phyloP scores from a whole-genome alignment of 139 green algal species.

The Limnomonas spitsbergensis region DNA sequence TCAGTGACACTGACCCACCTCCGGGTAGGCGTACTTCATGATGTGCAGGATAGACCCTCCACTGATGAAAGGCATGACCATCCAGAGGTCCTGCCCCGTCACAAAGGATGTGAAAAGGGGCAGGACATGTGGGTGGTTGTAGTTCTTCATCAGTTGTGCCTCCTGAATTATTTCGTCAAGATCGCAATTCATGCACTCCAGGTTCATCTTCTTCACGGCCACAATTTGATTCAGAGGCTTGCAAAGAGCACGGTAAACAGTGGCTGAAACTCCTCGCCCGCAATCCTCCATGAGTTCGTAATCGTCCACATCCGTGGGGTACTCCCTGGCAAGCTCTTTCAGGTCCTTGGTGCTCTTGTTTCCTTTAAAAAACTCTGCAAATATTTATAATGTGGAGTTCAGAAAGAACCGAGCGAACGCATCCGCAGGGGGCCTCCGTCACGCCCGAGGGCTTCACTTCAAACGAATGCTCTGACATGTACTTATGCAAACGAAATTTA shows the following conservation, averaged over 20 bases:
- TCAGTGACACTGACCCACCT: conserved; percentile 50
- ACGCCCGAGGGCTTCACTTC: no score
- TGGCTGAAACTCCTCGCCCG: conserved; percentile 88
- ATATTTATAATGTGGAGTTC: no score
- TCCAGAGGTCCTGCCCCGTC: conserved; percentile 84
- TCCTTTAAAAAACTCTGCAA: no score
- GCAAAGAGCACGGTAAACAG: conserved; percentile 49
- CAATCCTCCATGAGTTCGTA: conserved; percentile 94
- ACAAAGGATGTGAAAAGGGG: conserved; percentile 91
- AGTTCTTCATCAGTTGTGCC: conserved; percentile 86
- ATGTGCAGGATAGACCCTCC: conserved; percentile 82
- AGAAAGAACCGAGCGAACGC: no score
- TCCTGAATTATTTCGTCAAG: conserved; percentile 94
- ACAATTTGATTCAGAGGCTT: conserved; percentile 67
- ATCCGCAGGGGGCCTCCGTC: no score
- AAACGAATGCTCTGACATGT: no score
- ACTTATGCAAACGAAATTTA: no score
- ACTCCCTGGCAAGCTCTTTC: conserved; percentile 52
- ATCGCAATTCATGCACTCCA: conserved; percentile 88
- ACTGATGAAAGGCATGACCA: conserved; percentile 87
- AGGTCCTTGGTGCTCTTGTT: conserved; percentile 44
- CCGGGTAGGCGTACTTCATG: conserved; percentile 82
- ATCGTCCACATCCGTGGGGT: conserved; percentile 62
- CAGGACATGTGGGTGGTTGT: conserved; percentile 94
- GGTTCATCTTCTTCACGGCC: conserved; percentile 94